Evolutionary conservation across 495 filamentous ascomycete species (phyloP), one percentile per base, ranked within the genome.

Genomic region (Tuber borchii): DNA sequence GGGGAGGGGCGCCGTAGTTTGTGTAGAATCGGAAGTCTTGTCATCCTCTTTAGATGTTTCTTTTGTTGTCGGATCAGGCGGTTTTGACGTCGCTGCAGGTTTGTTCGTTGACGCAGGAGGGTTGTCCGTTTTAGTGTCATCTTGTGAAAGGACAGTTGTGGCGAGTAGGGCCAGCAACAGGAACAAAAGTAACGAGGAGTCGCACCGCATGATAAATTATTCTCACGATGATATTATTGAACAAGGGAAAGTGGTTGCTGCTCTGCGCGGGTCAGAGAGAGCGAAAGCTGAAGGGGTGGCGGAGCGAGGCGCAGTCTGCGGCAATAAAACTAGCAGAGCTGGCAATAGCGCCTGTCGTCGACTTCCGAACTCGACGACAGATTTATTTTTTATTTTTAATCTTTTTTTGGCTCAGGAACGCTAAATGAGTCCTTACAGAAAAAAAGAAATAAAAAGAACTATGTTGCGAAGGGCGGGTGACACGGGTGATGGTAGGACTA

Each of bases 131-230:
- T 77, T 73, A 34, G 56, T 17, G 70, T 78, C 75, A 34, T 81
- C 72, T 74, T 86, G 85, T 20, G 85, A 85, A 65, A 84, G 48
- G 34, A 76, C 85, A 14, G 71, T 73, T n/a, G 79, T 77, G n/a
- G 83, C 74, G 46, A 85, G 75, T 40, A 84, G 45, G 20, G 81
- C 76, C 22, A 83, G 75, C 43, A 84, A 76, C 39, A 84, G 75
- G 72, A 83, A 74, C 48, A 80, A 76, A 22, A 85, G 80, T 26
- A 84, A 71, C n/a, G 70, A 75, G 20, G 31, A 65, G 45, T 70
- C 75, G 65, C 70, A 71, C 61, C 73, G 74, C 78, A 79, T 79
- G 56, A 65, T 71, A 34, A 19, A 19, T 45, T n/a, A 43, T 44
- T 71, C 43, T n/a, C 37, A n/a, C 39, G 34, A 71, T 20, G 37